A percentile compares a stretch with the other conserved stretches of the same genome.
Evolutionary conservation across 2,329 filamentous ascomycete genomes (phyloP).

Genomic region (Aulographum hederae): DNA sequence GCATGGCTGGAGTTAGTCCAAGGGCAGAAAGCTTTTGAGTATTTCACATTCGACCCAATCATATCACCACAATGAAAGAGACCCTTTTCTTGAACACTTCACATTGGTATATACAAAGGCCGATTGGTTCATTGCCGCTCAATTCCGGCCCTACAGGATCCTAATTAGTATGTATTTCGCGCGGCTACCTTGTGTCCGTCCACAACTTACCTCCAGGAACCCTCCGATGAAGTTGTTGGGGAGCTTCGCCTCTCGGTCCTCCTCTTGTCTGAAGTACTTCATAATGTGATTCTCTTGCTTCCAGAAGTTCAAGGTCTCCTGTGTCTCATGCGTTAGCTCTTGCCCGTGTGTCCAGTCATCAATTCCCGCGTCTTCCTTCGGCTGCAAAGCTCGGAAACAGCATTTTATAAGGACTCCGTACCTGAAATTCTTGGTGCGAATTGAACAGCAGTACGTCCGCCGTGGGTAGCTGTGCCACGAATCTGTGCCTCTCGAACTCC

Average conservation of each 20-base stretch:
- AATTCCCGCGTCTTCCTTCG: background rate
- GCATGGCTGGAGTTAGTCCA: no score
- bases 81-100: no score
- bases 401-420: constrained; percentile 20
- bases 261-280: constrained; percentile 88
- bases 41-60: no score
- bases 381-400: background rate
- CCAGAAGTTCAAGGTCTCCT: constrained; percentile 99
- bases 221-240: constrained; percentile 83
- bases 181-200: background rate
- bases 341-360: constrained; percentile 2
- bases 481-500: constrained; percentile 92
- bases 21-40: no score
- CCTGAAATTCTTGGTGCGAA: constrained; percentile 88
- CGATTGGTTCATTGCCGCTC: background rate
- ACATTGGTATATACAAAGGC: no score
- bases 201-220: constrained; percentile 73
- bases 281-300: constrained; percentile 91
- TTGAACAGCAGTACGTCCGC: constrained; percentile 83
- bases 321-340: constrained; percentile 5
- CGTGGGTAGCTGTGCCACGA: constrained; percentile 71
- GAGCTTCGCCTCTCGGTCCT: constrained; percentile 55
- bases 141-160: background rate
- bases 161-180: background rate
- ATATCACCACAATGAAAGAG: no score